A percentile compares a stretch with the other conserved stretches of the same genome.
These are phyloP conservation scores for Alternaria conjuncta DNA, from an alignment of 2,329 filamentous ascomycete species.

Conservation along the genomic window DNA sequence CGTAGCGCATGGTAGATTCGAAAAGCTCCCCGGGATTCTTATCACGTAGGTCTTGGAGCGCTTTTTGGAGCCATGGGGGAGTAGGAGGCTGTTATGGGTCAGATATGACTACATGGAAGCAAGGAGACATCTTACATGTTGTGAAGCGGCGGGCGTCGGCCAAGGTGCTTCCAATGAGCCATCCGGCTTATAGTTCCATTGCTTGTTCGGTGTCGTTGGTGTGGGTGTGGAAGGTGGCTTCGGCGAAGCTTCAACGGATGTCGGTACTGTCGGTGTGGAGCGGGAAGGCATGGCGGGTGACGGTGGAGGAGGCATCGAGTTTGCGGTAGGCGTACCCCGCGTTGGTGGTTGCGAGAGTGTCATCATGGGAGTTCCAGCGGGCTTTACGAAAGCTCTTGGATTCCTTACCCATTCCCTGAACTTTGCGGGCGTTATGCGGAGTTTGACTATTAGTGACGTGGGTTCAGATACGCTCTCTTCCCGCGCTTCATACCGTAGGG, in stretches of 20 bases:
- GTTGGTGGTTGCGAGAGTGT: constrained; percentile 56
- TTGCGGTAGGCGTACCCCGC: constrained; percentile 58
- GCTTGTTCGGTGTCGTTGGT: constrained; percentile 37
- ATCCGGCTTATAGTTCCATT: constrained; percentile 46
- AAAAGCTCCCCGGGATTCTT: constrained; percentile 82
- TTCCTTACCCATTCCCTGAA: constrained; percentile 71
- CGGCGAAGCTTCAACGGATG: constrained; percentile 39
- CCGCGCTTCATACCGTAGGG: constrained; percentile 67
- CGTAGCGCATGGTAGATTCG: constrained; percentile 90
- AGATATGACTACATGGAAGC: constrained; percentile 9
- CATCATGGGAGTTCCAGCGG: constrained; percentile 53
- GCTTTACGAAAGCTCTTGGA: constrained; percentile 52
- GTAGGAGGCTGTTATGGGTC: constrained; percentile 71
- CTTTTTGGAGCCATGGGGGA: constrained; percentile 81
- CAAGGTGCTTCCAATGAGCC: constrained; percentile 71
- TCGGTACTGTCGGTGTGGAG: constrained; percentile 32
- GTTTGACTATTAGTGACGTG: constrained; percentile 68
- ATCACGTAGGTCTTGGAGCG: constrained; percentile 73
- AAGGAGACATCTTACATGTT: constrained; percentile 63
- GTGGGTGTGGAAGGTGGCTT: constrained; percentile 47
- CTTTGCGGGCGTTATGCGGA: constrained; percentile 75
- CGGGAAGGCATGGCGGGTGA: constrained; percentile 53
- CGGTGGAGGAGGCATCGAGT: constrained; percentile 63
- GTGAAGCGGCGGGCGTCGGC: constrained; percentile 64
- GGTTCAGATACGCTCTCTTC: constrained; percentile 79